These are phyloP conservation scores for Podospora didyma DNA, from an alignment of 495 filamentous ascomycete genomes.

Conservation along the genomic window DNA sequence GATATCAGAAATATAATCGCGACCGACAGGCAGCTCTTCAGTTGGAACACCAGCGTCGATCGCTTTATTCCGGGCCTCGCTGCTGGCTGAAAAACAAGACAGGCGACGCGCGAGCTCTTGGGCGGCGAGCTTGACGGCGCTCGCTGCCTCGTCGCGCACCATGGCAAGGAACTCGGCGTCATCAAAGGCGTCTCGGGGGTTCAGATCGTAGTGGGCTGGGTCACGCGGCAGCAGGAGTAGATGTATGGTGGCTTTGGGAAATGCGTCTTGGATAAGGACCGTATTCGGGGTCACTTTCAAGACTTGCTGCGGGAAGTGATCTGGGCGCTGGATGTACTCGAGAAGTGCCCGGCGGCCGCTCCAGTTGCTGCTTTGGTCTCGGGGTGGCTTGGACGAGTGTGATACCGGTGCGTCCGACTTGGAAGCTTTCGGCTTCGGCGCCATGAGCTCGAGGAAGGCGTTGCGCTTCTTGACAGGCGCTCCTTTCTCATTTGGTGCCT, in stretches of 20 bases:
- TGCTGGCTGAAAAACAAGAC: slow-evolving; percentile 58
- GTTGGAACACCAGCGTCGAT: slow-evolving; percentile 32
- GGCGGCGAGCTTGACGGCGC: slow-evolving; percentile 61
- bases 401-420: slow-evolving; percentile 8
- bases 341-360: slow-evolving; percentile 67
- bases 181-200: slow-evolving; percentile 76
- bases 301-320: slow-evolving; percentile 58
- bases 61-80: slow-evolving; percentile 49
- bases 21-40: slow-evolving; percentile 58
- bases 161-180: slow-evolving; percentile 66
- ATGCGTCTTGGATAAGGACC: slow-evolving; percentile 79
- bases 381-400: not conserved
- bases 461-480: slow-evolving; percentile 16
- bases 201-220: slow-evolving; percentile 52
- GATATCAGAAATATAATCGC: slow-evolving; percentile 78
- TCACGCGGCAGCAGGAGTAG: slow-evolving; percentile 81
- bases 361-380: slow-evolving; percentile 29
- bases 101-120: slow-evolving; percentile 70
- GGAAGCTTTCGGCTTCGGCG: slow-evolving; percentile 46
- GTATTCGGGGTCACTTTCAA: slow-evolving; percentile 67
- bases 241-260: slow-evolving; percentile 81
- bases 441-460: slow-evolving; percentile 63
- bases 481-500: not conserved
- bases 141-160: slow-evolving; percentile 55
- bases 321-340: slow-evolving; percentile 66